Percentiles rank a stretch among this genome's conserved stretches.
These are phyloP conservation scores for Amanita bisporigera DNA, from an alignment of 1,284 basidiomycete species.

Conservation along the genomic window DNA sequence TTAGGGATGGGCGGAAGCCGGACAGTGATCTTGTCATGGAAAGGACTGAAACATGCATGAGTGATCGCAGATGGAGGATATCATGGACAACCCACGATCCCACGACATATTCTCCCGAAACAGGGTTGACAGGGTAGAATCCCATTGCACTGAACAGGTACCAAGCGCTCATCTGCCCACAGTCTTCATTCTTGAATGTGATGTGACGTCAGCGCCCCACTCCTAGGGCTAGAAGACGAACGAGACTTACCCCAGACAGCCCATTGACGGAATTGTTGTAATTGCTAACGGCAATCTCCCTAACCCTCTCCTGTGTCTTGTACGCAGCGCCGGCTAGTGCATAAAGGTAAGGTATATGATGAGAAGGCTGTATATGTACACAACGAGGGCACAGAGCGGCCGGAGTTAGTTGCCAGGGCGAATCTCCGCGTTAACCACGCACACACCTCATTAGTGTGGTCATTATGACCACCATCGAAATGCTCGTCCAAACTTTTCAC, in stretches of 20 bases:
- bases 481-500: slow-evolving; percentile 75
- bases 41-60: slow-evolving; percentile 51
- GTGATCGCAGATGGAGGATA: background rate
- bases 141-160: slow-evolving; percentile 83
- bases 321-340: slow-evolving; percentile 70
- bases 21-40: slow-evolving; percentile 70
- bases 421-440: slow-evolving; percentile 11
- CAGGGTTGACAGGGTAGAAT: slow-evolving; percentile 87
- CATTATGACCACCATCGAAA: slow-evolving; percentile 82
- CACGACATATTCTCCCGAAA: slow-evolving; percentile 55
- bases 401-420: background rate
- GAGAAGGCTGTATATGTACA: slow-evolving; percentile 61
- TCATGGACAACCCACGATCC: slow-evolving; percentile 57
- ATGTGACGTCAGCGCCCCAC: background rate
- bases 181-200: slow-evolving; percentile 76
- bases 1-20: slow-evolving; percentile 50
- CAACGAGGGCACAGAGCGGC: background rate
- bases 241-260: slow-evolving; percentile 62
- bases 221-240: background rate
- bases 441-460: slow-evolving; percentile 80
- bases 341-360: slow-evolving; percentile 86
- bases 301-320: slow-evolving; percentile 73
- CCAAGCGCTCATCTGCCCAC: slow-evolving; percentile 91
- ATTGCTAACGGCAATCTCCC: slow-evolving; percentile 64
- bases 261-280: slow-evolving; percentile 75